These are phyloP conservation scores for Suillus subaureus DNA, from an alignment of 768 basidiomycete genomes.

Conservation along the genomic window DNA sequence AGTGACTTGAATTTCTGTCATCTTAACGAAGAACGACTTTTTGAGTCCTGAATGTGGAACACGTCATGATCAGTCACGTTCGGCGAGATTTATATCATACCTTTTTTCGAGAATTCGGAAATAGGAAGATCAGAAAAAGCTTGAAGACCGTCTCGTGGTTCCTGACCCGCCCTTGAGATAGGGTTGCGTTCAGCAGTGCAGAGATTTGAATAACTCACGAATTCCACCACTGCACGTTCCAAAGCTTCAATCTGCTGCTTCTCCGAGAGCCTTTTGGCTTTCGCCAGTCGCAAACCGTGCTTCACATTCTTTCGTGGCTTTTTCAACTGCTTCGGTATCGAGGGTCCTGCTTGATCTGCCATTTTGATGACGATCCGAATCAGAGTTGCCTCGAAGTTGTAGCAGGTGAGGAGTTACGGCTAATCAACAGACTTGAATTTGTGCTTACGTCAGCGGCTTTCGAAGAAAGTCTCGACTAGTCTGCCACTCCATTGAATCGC, in stretches of 20 bases:
- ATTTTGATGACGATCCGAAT: conserved; percentile 13
- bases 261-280: conserved; percentile 46
- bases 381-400: not conserved
- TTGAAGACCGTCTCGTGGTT: conserved; percentile 46
- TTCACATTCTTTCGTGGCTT: conserved; percentile 19
- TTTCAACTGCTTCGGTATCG: conserved; percentile 15
- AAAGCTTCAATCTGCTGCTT: conserved; percentile 54
- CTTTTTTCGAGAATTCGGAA: conserved; percentile 74
- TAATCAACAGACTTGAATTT: not conserved
- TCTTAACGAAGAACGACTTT: conserved; percentile 81
- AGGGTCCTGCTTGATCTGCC: conserved; percentile 22
- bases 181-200: not conserved
- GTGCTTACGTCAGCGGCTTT: conserved; percentile 4
- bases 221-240: conserved; percentile 50
- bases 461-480: too few species aligned
- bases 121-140: conserved; percentile 78
- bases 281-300: conserved; percentile 20
- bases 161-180: conserved; percentile 39
- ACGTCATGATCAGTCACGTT: conserved; percentile 4
- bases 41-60: conserved; percentile 63
- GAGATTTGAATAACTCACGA: conserved; percentile 41
- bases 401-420: not conserved
- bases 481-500: too few species aligned
- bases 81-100: conserved; percentile 34
- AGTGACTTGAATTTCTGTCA: conserved; percentile 78